phyloP scores from a whole-genome alignment of 129 eudicot species.

The Smallanthus sonchifolius region DNA sequence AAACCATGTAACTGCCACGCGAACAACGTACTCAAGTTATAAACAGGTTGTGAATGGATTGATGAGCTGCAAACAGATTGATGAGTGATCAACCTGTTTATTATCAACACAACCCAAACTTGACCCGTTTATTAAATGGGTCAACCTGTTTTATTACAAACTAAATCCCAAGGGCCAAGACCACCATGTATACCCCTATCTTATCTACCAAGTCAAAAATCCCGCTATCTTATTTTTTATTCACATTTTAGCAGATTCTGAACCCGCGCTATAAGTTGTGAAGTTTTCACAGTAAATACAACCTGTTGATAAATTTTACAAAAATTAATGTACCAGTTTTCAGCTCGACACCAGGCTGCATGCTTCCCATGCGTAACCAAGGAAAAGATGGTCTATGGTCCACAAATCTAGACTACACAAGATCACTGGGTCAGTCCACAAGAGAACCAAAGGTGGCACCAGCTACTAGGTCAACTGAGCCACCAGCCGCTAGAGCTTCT shows the following conservation, averaged over 20 bases:
- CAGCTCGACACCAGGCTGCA: background rate
- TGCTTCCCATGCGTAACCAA: background rate
- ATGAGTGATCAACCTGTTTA: too few relatives aligned
- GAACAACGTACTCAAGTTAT: too few relatives aligned
- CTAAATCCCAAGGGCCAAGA: too few relatives aligned
- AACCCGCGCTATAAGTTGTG: background rate
- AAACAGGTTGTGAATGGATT: too few relatives aligned
- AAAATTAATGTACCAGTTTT: background rate
- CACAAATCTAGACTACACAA: background rate
- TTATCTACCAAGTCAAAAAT: background rate
- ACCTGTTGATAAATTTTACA: slow-evolving; percentile 14
- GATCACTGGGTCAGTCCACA: background rate
- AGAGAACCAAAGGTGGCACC: background rate
- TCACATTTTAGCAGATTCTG: slow-evolving; percentile 3
- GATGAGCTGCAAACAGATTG: too few relatives aligned
- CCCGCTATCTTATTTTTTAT: slow-evolving; percentile 7
- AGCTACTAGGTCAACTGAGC: background rate
- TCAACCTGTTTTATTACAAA: too few relatives aligned
- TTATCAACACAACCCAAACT: too few relatives aligned
- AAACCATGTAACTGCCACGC: too few relatives aligned
- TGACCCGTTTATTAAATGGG: too few relatives aligned
- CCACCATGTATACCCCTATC: background rate
- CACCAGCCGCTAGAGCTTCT: slow-evolving; percentile 39
- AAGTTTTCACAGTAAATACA: slow-evolving; percentile 5
- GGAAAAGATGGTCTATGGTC: background rate